Evolutionary conservation across 108 stramenopile species (phyloP), one percentile per base, ranked within the genome.

Genomic region (Halocafeteria seosinensis): DNA sequence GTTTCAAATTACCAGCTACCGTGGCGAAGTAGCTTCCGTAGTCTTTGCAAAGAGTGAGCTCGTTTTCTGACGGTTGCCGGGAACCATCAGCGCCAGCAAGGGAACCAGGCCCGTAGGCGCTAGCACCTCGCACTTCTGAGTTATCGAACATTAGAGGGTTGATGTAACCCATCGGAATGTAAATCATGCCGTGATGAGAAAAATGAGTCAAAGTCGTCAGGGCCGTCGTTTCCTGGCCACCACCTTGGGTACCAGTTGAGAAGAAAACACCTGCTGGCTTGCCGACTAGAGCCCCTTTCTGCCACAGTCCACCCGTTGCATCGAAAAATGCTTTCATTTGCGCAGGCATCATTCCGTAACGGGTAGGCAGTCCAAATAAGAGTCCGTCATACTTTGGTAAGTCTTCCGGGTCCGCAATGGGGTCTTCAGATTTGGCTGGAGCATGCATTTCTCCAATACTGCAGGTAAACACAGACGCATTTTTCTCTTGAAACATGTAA

Each of bases 361-460:
- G 78, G 34, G 81, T 80, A 28, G 72, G 65, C 50, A 85, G 29
- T 31, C 85, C 84, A 57, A 85, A 85, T 11, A 85, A 36, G 62
- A 85, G 61, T 50, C 82, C 85, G 53, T 85, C 85, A 42, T 71
- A 73, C 34, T 80, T 75, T 12, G 50, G 17, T 63, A 85, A 63
- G 42, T 78, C 72, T 21, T 62, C 69, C 17, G 82, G 34, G 34
- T 62, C 71, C 36, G 75, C 73, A 55, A 79, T 51, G 12, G 82
- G 76, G 62, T 77, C 78, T 8, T 62, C 62, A 25, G 51, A 17
- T 61, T 79, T 74, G 38, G 73, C 66, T 23, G 77, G 75, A 0
- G 80, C 84, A 30, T 66, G 64, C 84, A 85, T 85, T 68, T 83
- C 4, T 61, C 64, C n/a, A 83, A 77, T 36, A 85, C 63, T 37